Evolutionary conservation across 805 yeast species (phyloP).

Genomic region (Ogataea sp.): DNA sequence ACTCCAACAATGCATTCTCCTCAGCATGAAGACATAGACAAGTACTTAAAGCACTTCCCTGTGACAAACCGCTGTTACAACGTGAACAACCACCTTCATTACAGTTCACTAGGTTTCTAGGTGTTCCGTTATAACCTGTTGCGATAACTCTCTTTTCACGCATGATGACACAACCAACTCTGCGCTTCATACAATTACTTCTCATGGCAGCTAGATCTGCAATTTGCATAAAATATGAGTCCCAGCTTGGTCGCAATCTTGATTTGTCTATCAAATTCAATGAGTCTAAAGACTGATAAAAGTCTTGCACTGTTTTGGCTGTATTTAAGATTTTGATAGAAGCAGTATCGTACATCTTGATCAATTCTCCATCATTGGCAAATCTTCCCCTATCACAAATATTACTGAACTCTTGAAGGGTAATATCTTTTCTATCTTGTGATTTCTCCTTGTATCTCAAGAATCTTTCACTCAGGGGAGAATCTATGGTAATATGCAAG

Average conservation of each 20-base stretch:
- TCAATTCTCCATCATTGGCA: conserved; percentile 16
- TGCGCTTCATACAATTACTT: conserved; percentile 93
- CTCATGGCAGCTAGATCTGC: conserved; percentile 91
- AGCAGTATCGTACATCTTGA: conserved; percentile 39
- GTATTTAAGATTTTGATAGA: conserved; percentile 52
- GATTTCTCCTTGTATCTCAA: conserved; percentile 19
- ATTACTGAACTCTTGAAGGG: conserved; percentile 20
- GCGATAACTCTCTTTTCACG: conserved; percentile 81
- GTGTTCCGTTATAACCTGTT: conserved; percentile 98
- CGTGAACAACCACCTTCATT: conserved; percentile 93
- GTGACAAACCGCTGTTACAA: conserved; percentile 64
- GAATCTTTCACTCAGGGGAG: conserved; percentile 49
- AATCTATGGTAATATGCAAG: conserved; percentile 69
- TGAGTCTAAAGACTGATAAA: conserved; percentile 30
- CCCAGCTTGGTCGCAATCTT: conserved; percentile 90
- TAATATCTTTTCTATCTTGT: neutral
- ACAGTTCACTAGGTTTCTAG: conserved; percentile 79
- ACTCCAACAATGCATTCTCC: conserved; percentile 90
- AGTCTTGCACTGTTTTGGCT: conserved; percentile 25
- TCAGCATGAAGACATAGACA: conserved; percentile 96
- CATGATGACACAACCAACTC: conserved; percentile 95
- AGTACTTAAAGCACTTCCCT: conserved; percentile 64
- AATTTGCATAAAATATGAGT: conserved; percentile 85
- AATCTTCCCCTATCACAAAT: conserved; percentile 20
- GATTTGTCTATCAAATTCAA: conserved; percentile 40